Conservation (phyloP, 2,329 filamentous ascomycete species). For the Colletotrichum trifolii region DNA sequence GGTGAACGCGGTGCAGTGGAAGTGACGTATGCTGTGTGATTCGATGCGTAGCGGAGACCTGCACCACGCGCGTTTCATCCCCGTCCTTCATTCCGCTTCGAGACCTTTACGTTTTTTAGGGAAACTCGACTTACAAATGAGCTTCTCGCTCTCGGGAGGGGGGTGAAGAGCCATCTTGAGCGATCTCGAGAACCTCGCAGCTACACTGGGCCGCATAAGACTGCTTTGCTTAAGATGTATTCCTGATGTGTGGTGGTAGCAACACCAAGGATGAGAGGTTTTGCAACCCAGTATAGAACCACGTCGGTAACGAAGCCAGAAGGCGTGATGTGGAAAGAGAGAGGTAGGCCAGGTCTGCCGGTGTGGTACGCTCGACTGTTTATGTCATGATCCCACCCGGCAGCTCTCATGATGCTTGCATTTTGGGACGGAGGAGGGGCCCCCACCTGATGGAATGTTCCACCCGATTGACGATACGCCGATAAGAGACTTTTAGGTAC, state of each 20-base stretch:
- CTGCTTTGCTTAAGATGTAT: too few relatives aligned
- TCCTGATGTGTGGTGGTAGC: too few relatives aligned
- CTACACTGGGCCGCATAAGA: constrained; percentile 28
- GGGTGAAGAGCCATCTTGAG: constrained; percentile 58
- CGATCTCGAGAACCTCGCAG: constrained; percentile 26
- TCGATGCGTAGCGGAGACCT: too few relatives aligned
- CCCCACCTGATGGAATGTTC: constrained; percentile 33
- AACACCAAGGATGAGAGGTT: too few relatives aligned
- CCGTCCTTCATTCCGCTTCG: too few relatives aligned
- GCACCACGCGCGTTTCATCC: too few relatives aligned
- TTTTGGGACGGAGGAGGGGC: constrained; percentile 12
- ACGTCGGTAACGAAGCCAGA: too few relatives aligned
- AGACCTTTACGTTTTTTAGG: not conserved
- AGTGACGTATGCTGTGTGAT: too few relatives aligned
- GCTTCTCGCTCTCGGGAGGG: constrained; percentile 53
- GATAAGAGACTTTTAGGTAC: not conserved
- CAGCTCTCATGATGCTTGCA: constrained; percentile 31
- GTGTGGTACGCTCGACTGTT: not conserved
- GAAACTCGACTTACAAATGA: constrained; percentile 57
- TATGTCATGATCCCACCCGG: constrained; percentile 28
- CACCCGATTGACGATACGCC: not conserved
- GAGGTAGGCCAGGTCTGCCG: not conserved
- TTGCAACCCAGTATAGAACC: too few relatives aligned
- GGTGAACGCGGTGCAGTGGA: too few relatives aligned
- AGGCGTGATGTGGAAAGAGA: constrained; percentile 10